These are phyloP conservation scores for Fraxinus platypoda DNA, from an alignment of 305 asterid species.

Conservation along the genomic window DNA sequence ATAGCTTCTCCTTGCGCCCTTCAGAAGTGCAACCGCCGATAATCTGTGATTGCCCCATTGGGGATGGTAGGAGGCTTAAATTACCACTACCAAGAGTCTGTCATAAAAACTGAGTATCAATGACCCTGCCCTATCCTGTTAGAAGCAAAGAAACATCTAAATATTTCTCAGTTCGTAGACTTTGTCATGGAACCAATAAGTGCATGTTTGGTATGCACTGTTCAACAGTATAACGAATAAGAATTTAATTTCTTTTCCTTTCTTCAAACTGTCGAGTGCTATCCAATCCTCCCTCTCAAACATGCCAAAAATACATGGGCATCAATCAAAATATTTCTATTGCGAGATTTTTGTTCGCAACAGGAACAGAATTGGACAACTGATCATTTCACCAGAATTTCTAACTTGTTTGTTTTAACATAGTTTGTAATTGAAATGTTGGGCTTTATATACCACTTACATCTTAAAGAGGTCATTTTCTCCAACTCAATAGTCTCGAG, in stretches of 20 bases:
- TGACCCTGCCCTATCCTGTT: conserved; percentile 36
- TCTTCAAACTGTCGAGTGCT: not conserved
- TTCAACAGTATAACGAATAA: not conserved
- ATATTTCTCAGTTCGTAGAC: conserved; percentile 34
- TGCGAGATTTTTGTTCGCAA: not conserved
- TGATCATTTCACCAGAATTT: not conserved
- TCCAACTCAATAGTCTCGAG: not conserved
- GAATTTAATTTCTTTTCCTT: not conserved
- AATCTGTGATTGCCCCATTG: conserved; percentile 34
- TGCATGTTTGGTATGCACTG: not conserved
- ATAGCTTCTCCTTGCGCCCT: conserved; percentile 39
- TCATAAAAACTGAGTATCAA: conserved; percentile 45
- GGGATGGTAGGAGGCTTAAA: conserved; percentile 34
- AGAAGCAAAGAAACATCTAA: conserved; percentile 40
- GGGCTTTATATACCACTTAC: not conserved
- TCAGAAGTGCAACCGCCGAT: conserved; percentile 30
- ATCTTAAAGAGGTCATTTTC: not conserved
- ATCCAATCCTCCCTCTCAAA: not conserved
- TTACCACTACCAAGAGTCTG: conserved; percentile 48
- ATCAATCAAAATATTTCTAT: conserved; percentile 1
- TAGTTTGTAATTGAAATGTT: not conserved
- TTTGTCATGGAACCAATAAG: conserved; percentile 24
- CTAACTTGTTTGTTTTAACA: not conserved
- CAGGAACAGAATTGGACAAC: not conserved
- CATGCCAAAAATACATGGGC: not conserved